These are phyloP conservation scores for Myochromella boudieri DNA, from an alignment of 768 basidiomycete genomes.

Conservation along the genomic window DNA sequence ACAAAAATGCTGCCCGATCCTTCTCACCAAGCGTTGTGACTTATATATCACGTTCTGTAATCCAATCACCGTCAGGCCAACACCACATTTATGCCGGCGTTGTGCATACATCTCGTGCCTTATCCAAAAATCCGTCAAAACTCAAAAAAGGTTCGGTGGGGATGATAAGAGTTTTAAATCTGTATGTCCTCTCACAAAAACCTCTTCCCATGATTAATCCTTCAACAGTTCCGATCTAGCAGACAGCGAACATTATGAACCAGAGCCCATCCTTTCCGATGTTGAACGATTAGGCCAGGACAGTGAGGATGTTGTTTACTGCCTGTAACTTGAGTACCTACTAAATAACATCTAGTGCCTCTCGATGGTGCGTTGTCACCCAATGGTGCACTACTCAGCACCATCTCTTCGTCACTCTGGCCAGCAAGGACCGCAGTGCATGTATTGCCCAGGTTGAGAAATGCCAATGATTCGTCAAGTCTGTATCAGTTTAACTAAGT, in stretches of 20 bases:
- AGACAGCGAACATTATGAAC: constrained; percentile 52
- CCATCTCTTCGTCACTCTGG: constrained; percentile 45
- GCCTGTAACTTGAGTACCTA: neutral
- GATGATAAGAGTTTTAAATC: constrained; percentile 44
- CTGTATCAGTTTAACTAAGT: neutral
- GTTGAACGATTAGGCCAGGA: constrained; percentile 44
- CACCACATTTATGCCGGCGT: constrained; percentile 46
- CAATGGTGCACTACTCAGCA: constrained; percentile 56
- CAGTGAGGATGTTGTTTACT: constrained; percentile 38
- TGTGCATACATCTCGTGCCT: constrained; percentile 44
- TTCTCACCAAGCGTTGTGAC: constrained; percentile 46
- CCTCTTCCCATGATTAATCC: constrained; percentile 4
- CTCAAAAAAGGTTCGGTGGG: constrained; percentile 47
- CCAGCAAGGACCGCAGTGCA: constrained; percentile 41
- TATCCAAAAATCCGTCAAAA: constrained; percentile 29
- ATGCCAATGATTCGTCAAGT: constrained; percentile 14
- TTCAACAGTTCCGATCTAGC: constrained; percentile 49
- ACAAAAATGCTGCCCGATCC: constrained; percentile 33
- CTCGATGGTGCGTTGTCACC: constrained; percentile 55
- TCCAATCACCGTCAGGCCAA: constrained; percentile 28
- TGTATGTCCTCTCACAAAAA: constrained; percentile 39
- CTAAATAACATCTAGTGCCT: constrained; percentile 46
- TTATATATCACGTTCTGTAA: constrained; percentile 44
- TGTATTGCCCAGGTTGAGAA: constrained; percentile 37
- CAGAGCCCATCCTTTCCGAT: constrained; percentile 43